Evolutionary conservation across 2,329 filamentous ascomycete species (phyloP).

Genomic region (Talaromyces sp.): DNA sequence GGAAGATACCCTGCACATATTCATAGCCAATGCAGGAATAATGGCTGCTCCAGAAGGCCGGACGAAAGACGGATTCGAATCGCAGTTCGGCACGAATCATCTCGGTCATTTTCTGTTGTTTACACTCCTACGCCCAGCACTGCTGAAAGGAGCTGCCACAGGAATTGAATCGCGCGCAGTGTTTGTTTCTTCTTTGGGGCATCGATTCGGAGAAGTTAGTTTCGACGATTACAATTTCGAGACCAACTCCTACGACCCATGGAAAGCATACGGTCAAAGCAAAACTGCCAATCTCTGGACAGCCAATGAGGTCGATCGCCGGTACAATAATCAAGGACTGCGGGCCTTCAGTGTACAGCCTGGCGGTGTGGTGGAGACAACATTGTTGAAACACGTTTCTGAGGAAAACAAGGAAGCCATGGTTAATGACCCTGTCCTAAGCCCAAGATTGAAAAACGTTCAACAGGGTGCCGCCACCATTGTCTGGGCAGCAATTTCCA

Average conservation of each 20-base stretch:
- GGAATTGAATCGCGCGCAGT: constrained; percentile 13
- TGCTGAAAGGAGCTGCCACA: constrained; percentile 17
- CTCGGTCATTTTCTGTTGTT: constrained; percentile 31
- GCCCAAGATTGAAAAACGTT: not conserved
- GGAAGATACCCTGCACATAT: constrained; percentile 20
- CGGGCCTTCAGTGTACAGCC: constrained; percentile 7
- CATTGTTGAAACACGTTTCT: not conserved
- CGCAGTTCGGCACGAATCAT: constrained; percentile 30
- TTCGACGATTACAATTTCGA: constrained; percentile 40
- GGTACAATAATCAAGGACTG: not conserved
- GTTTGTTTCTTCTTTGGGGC: constrained; percentile 18
- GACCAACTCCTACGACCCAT: constrained; percentile 6
- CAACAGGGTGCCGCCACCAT: constrained; percentile 25
- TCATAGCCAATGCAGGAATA: constrained; percentile 30
- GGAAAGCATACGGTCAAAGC: constrained; percentile 10
- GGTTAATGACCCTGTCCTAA: not conserved
- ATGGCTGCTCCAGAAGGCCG: constrained; percentile 20
- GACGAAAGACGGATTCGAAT: constrained; percentile 26
- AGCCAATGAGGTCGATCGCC: constrained; percentile 4
- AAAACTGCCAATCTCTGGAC: constrained; percentile 11
- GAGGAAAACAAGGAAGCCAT: not conserved
- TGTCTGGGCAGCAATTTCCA: constrained; percentile 29
- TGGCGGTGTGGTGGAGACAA: not conserved
- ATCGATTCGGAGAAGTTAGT: constrained; percentile 19
- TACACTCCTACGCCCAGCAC: constrained; percentile 20